Evolutionary conservation across 1,139 yeast species (phyloP), one percentile per base, ranked within the genome.

Genomic region (Kazachstania sp.): DNA sequence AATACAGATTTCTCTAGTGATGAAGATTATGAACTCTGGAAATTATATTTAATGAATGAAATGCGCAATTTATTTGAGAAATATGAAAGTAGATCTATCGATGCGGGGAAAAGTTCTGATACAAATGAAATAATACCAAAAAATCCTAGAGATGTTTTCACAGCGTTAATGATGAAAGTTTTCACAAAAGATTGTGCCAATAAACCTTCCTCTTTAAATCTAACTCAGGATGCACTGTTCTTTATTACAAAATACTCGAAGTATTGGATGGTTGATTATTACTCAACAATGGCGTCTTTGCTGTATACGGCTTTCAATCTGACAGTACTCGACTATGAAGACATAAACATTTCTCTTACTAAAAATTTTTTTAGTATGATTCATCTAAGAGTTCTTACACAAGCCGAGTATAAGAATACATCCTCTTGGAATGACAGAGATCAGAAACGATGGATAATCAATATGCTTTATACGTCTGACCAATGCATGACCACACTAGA

Each of bases 261-360:
- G 43, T 69, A 78, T 43, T 85, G 95, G 95, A 68, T 85, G 51
- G 63, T 84, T 5, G 77, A 58, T 36, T 56, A 76, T 49, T 63
- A 64, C 8, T 69, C 79, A 0, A 71, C 88, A 0, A 66, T 76
- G 48, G 77, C 81, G 0, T 71, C 75, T 0, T 59, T 80, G 2
- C 54, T 80, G 4, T 75, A 75, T 45, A 73, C 81, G 3, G 83
- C 81, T 2, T 75, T 77, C 3, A 79, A 77, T 55, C 53, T 67
- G 31, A 62, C 74, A 1, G 57, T 71, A 4, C 54, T 76, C 46
- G 67, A 64, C 45, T 59, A 59, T 9, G 60, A 61, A 15, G 65
- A 63, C n/a, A 39, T 68, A 4, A 61, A 65, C 45, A 48, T 60
- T 6, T 60, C 55, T 1, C 48, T 52, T 11, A 56, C 64, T 3